Base-by-base conservation (phyloP, 306 rosid species). In the Boehmeria nivea region DNA sequence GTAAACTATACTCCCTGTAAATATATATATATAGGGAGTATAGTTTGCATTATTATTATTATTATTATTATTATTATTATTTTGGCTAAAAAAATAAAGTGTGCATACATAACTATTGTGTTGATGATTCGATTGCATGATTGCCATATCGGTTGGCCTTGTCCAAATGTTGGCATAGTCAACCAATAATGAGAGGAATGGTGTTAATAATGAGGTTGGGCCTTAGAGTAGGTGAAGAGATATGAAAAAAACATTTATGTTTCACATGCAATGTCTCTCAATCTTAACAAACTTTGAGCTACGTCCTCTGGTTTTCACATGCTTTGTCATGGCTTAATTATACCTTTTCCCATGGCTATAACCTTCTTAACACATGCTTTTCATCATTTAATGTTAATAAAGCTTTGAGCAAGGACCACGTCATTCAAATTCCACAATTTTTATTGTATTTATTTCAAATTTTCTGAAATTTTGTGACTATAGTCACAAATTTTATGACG, bases 241-340 rank as follows among this genome's bases (percentile, higher is more conserved):
- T 70, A 49, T 63, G 40, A 57, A n/a, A n/a, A 47, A 70, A 19
- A 51, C 76, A 71, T 71, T 53, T 16, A 61, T 57, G 27, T 43
- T 43, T 43, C 70, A 64, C 76, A 64, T 71, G 76, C 70, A 50
- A 42, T 63, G 55, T 63, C 65, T 33, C 48, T 57, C 24, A n/a
- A n/a, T 47, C 46, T 6, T 39, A 14, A 16, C 43, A 26, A 21
- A 23, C 26, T 27, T 20, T 33, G 24, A 38, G 49, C 44, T 26
- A 14, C 58, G 20, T 34, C 38, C 27, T 16, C n/a, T 45, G 15
- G n/a, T 6, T 46, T 33, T 55, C 52, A 63, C 72, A 22, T 61
- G 66, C 66, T 58, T 67, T 67, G 55, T 43, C 43, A 38, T 66
- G 49, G 17, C 6, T 43, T 20, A 43, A 64, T 42, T 17, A 31